phyloP scores from a whole-genome alignment of 2,329 filamentous ascomycete species.

The Claviceps pusilla region DNA sequence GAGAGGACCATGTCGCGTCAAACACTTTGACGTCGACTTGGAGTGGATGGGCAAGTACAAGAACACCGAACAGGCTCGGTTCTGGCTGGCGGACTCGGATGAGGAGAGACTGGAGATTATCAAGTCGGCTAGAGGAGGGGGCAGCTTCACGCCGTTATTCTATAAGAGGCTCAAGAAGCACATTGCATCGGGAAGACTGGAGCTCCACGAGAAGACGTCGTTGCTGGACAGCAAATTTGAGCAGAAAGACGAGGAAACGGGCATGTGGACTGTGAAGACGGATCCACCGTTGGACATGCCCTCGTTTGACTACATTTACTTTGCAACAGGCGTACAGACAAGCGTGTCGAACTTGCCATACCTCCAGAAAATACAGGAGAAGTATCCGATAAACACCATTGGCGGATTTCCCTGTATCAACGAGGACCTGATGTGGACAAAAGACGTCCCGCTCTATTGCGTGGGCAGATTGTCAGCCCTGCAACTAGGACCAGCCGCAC shows the following conservation, averaged over 20 bases:
- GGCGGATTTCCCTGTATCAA: constrained; percentile 59
- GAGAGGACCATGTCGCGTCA: constrained; percentile 44
- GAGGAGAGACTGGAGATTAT: constrained; percentile 53
- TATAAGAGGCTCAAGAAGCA: constrained; percentile 52
- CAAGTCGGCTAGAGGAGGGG: constrained; percentile 51
- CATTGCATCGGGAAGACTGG: constrained; percentile 33
- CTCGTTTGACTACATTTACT: constrained; percentile 54
- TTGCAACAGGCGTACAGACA: constrained; percentile 56
- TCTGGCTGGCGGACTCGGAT: constrained; percentile 62
- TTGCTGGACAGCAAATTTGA: constrained; percentile 39
- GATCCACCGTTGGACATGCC: constrained; percentile 40
- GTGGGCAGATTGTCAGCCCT: constrained; percentile 53
- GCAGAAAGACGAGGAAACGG: constrained; percentile 16
- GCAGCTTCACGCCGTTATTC: constrained; percentile 59
- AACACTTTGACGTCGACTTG: constrained; percentile 64
- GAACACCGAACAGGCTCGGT: constrained; percentile 60
- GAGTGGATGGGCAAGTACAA: constrained; percentile 73
- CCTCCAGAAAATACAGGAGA: constrained; percentile 40
- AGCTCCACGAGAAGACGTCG: constrained; percentile 41
- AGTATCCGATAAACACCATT: constrained; percentile 45
- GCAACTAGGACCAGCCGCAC: constrained; percentile 55
- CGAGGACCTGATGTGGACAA: constrained; percentile 61
- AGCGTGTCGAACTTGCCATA: constrained; percentile 47
- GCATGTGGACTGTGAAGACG: constrained; percentile 30
- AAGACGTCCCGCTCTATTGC: constrained; percentile 58